A percentile compares a stretch with the other conserved stretches of the same genome.
Conservation (phyloP, 225 moss, liverwort and hornwort genomes). For the Asterella californica region DNA sequence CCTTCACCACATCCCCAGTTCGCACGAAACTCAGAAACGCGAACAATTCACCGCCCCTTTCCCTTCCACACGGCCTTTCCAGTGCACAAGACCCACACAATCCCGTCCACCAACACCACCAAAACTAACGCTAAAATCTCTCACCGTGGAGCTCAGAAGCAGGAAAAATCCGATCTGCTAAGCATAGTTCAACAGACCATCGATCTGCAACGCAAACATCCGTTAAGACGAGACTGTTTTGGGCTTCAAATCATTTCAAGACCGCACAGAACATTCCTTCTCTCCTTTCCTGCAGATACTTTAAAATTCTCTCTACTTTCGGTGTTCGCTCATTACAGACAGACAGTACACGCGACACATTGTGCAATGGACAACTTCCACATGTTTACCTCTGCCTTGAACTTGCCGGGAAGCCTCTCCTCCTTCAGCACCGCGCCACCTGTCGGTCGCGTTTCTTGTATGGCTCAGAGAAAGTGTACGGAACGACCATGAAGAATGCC, state of each 20-base stretch:
- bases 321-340: not conserved
- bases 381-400: not conserved
- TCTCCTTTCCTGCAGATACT: not conserved
- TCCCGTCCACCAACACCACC: not conserved
- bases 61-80: not conserved
- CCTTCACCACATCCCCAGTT: constrained; percentile 32
- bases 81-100: not conserved
- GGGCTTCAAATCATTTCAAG: constrained; percentile 3
- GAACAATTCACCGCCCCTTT: not conserved
- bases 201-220: constrained; percentile 13
- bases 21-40: not conserved
- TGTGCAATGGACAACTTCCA: constrained; percentile 10
- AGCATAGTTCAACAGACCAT: not conserved
- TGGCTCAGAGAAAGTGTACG: no score
- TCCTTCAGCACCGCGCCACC: not conserved
- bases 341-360: constrained; percentile 1
- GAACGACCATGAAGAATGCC: no score
- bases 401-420: not conserved
- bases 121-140: not conserved
- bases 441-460: not conserved
- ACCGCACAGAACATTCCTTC: constrained; percentile 1
- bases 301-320: not conserved
- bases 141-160: constrained; percentile 8
- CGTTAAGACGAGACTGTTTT: constrained; percentile 3
- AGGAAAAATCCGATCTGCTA: constrained; percentile 1